phyloP scores from a whole-genome alignment of 140 eudicot genomes.

The Oenanthe javanica region DNA sequence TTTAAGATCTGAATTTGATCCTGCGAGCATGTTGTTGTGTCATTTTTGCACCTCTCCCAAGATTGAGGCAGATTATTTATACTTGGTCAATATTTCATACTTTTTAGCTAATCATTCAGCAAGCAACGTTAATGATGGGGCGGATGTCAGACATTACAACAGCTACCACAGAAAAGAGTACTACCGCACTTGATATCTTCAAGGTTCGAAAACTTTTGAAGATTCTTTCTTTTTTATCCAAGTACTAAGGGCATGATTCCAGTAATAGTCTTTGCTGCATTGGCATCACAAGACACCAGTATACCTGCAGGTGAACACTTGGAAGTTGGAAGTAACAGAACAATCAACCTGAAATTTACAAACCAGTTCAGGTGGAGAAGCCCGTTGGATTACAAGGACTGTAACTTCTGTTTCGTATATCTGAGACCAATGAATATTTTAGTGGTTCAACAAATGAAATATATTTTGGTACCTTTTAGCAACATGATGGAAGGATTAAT shows the following conservation, averaged over 20 bases:
- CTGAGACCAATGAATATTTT: too few species aligned
- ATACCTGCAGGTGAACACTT: conserved; percentile 33
- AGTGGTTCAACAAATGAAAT: too few species aligned
- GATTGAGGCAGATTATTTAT: conserved; percentile 61
- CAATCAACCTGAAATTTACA: conserved; percentile 49
- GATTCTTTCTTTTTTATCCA: conserved; percentile 25
- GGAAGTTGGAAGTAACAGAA: conserved; percentile 22
- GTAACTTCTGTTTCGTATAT: too few species aligned
- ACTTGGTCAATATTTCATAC: conserved; percentile 41
- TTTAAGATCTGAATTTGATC: conserved; percentile 50
- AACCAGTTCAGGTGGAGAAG: conserved; percentile 42
- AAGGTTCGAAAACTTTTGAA: conserved; percentile 19
- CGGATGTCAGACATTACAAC: conserved; percentile 17
- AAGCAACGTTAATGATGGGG: too few species aligned
- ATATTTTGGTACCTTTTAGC: too few species aligned
- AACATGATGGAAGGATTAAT: too few species aligned
- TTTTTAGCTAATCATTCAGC: too few species aligned
- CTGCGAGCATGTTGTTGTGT: conserved; percentile 54
- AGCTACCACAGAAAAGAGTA: conserved; percentile 20
- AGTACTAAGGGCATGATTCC: conserved; percentile 38
- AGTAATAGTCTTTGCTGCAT: conserved; percentile 31
- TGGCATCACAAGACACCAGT: conserved; percentile 36
- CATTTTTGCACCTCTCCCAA: conserved; percentile 67
- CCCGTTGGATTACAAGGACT: conserved; percentile 32
- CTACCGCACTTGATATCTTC: conserved; percentile 33